Conservation (phyloP, 2,329 filamentous ascomycete species). For the Cladosporium sphaerospermum region DNA sequence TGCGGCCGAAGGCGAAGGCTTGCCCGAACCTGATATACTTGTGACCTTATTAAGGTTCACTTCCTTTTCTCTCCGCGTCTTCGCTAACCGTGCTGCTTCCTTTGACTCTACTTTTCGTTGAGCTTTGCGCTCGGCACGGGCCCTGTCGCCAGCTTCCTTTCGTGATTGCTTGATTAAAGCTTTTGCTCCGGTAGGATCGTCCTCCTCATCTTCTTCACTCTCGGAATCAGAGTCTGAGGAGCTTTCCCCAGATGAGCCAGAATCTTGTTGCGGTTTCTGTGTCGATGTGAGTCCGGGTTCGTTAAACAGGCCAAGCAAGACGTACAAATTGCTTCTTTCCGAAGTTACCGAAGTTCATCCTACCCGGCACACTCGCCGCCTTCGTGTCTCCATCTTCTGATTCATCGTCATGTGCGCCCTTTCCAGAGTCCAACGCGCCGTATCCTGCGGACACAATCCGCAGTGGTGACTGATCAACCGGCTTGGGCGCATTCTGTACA, state of each 20-base stretch:
- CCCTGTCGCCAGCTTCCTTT: conserved; percentile 38
- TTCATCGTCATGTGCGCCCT: conserved; percentile 21
- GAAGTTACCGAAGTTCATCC: conserved; percentile 48
- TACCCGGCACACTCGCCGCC: conserved; percentile 32
- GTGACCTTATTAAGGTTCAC: conserved; percentile 55
- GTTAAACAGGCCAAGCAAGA: not conserved
- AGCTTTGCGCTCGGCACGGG: conserved; percentile 39
- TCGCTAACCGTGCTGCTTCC: conserved; percentile 48
- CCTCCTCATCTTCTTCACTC: conserved; percentile 32
- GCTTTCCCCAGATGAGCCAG: conserved; percentile 19
- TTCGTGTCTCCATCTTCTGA: conserved; percentile 31
- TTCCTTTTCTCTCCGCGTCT: conserved; percentile 58
- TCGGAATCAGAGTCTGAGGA: conserved; percentile 31
- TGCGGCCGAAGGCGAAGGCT: conserved; percentile 2
- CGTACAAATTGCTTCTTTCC: conserved; percentile 23
- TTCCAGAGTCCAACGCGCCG: conserved; percentile 41
- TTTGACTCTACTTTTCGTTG: conserved; percentile 45
- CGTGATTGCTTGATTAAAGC: conserved; percentile 41
- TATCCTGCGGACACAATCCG: conserved; percentile 57
- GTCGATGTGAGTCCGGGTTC: conserved; percentile 19
- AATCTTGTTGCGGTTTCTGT: conserved; percentile 35
- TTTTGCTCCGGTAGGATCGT: conserved; percentile 35
- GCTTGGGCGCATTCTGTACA: conserved; percentile 39
- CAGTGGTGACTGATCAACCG: conserved; percentile 35
- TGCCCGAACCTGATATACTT: conserved; percentile 47